A percentile compares a stretch with the other conserved stretches of the same genome.
phyloP scores from a whole-genome alignment of 495 filamentous ascomycete species.

The Immersiella caudata region DNA sequence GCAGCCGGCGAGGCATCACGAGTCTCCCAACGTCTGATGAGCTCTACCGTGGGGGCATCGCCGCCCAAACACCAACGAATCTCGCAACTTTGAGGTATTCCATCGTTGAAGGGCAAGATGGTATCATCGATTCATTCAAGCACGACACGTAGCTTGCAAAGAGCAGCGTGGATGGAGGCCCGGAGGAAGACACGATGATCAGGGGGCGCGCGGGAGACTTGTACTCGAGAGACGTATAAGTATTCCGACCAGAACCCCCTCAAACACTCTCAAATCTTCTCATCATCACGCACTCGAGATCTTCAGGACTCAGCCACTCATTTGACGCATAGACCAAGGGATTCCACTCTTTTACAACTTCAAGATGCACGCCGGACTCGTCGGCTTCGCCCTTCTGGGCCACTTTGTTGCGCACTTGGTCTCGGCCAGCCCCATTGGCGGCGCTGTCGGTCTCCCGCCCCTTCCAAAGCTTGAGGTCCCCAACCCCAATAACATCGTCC shows the following conservation, averaged over 20 bases:
- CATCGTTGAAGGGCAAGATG: slow-evolving; percentile 18
- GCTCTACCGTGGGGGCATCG: slow-evolving; percentile 13
- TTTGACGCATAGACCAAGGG: neutral
- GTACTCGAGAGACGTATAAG: slow-evolving; percentile 20
- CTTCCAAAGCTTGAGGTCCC: slow-evolving; percentile 50
- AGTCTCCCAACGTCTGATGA: neutral
- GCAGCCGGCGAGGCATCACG: neutral
- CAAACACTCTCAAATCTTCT: slow-evolving; percentile 18
- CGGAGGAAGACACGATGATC: neutral
- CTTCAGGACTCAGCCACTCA: slow-evolving; percentile 15
- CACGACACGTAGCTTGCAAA: slow-evolving; percentile 22
- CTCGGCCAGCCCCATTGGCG: slow-evolving; percentile 20
- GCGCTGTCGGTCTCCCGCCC: slow-evolving; percentile 47
- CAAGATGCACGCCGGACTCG: slow-evolving; percentile 23
- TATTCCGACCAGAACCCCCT: slow-evolving; percentile 13
- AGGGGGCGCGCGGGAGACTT: neutral
- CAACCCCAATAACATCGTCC: slow-evolving; percentile 1
- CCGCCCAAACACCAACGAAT: neutral
- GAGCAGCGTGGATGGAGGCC: neutral
- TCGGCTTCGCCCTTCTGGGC: slow-evolving; percentile 31
- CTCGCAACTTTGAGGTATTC: neutral
- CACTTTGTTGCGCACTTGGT: slow-evolving; percentile 27
- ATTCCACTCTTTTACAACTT: neutral
- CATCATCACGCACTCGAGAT: slow-evolving; percentile 22
- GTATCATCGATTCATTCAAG: slow-evolving; percentile 26